Percentiles rank a stretch among this genome's conserved stretches.
phyloP scores from a whole-genome alignment of 2,329 filamentous ascomycete genomes.

The Colletotrichum truncatum region DNA sequence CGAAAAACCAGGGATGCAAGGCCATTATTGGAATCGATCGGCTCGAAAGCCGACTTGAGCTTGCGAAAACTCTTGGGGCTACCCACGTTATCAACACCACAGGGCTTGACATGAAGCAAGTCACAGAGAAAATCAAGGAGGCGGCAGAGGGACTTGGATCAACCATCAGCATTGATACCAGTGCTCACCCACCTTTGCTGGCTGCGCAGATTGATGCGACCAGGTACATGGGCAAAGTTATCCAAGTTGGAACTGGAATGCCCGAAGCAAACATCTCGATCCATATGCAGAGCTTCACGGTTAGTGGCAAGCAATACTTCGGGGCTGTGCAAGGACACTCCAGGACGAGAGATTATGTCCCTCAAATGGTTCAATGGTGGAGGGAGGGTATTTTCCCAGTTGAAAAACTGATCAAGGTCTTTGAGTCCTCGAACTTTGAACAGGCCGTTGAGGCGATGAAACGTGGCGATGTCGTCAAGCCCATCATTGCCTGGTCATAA shows the following conservation, averaged over 20 bases:
- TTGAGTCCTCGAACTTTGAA: conserved; percentile 40
- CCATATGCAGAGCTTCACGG: conserved; percentile 54
- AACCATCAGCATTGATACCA: conserved; percentile 59
- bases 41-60: conserved; percentile 15
- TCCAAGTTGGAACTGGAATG: conserved; percentile 59
- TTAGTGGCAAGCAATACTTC: conserved; percentile 55
- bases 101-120: conserved; percentile 33
- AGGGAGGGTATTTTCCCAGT: conserved; percentile 43
- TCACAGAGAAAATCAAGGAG: conserved; percentile 38
- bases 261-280: conserved; percentile 51
- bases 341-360: conserved; percentile 51
- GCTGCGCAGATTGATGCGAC: conserved; percentile 51
- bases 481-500: conserved; percentile 26
- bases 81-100: conserved; percentile 40
- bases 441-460: conserved; percentile 43
- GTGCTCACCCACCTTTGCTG: conserved; percentile 50
- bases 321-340: conserved; percentile 43
- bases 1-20: conserved; percentile 36
- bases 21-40: conserved; percentile 39
- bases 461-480: conserved; percentile 24
- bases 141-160: conserved; percentile 57
- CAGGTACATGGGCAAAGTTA: conserved; percentile 54
- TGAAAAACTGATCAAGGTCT: conserved; percentile 42
- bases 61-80: conserved; percentile 43
- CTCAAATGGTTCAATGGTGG: conserved; percentile 42